Base-by-base conservation (phyloP, 2,329 filamentous ascomycete genomes). In the Dendrostoma leiphaemia region DNA sequence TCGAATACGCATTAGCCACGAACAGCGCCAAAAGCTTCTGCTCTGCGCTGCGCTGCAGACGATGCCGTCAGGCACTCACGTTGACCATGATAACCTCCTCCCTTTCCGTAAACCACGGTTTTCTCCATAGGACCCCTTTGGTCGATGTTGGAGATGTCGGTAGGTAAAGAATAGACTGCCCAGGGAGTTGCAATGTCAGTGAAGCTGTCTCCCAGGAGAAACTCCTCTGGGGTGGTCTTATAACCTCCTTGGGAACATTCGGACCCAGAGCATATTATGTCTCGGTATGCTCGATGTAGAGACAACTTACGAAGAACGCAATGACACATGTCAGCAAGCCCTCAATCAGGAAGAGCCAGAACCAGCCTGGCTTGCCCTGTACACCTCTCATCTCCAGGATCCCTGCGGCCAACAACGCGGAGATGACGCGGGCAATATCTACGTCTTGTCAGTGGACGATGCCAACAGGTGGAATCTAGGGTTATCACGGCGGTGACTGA, bases 81-180 rank as follows among this genome's bases (percentile, higher is more conserved):
- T 88, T 89, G 17, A 86, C 78, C 79, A 89, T 83, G 62, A 89
- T 88, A 53, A 82, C 79, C 62, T 89, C 86, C 63, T 90, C 83
- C 2, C 75, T 75, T 63, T 88, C 85, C 2, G 72, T 81, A 66
- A 87, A 88, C 85, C 85, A 87, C 5, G 86, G 64, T 38, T 82
- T 83, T 2, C 82, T 80, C 43, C 81, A 83, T 58, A 90, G 78
- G 41, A 76, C 68, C 19, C 79, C 78, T 9, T 77, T 81, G 3
- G 88, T 91, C 47, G 84, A 77, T 0, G 84, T 86, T 0, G 88
- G 87, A 0, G 84, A 88, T 24, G 76, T 69, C 0, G 84, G 83
- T 52, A 88, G 79, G 65, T 84, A 86, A 44, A 84, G 72, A 53
- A 77, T 81, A 1, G 82, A 82, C 65, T 67, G 37, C 26, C 13